Percentiles rank a stretch among this genome's conserved stretches.
Conservation (phyloP, 176 grass and related monocot genomes). For the Zoysia japonica region DNA sequence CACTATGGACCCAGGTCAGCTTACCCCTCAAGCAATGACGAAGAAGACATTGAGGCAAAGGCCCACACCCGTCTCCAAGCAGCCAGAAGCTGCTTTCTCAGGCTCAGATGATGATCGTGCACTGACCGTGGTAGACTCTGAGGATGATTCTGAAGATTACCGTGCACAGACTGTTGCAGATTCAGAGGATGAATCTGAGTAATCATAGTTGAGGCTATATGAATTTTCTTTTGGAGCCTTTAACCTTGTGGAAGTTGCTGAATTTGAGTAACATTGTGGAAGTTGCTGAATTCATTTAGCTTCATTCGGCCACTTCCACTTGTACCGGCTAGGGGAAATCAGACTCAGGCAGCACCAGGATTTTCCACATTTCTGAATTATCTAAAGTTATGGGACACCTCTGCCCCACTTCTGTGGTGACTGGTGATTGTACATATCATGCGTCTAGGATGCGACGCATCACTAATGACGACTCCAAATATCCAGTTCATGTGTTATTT, state of each 20-base stretch:
- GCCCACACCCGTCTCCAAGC: slow-evolving; percentile 49
- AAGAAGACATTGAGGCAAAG: slow-evolving; percentile 62
- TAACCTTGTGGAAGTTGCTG: not conserved
- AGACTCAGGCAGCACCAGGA: slow-evolving; percentile 15
- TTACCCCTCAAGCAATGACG: slow-evolving; percentile 46
- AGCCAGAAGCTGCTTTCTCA: slow-evolving; percentile 9
- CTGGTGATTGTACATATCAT: slow-evolving; percentile 50
- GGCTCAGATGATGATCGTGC: slow-evolving; percentile 44
- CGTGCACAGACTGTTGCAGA: not conserved
- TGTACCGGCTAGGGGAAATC: slow-evolving; percentile 21
- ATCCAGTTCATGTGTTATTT: slow-evolving; percentile 17
- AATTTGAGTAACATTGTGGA: not conserved
- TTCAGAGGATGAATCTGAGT: slow-evolving; percentile 37
- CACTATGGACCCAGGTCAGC: slow-evolving; percentile 9
- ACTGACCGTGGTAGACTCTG: not conserved
- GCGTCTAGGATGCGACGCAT: slow-evolving; percentile 1
- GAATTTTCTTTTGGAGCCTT: not conserved
- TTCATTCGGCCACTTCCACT: slow-evolving; percentile 13
- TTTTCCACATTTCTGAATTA: slow-evolving; percentile 3
- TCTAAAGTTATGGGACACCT: slow-evolving; percentile 1
- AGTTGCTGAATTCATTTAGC: slow-evolving; percentile 10
- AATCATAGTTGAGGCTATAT: not conserved
- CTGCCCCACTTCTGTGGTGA: slow-evolving; percentile 2
- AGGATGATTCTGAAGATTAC: slow-evolving; percentile 42
- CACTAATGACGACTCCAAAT: not conserved